Evolutionary conservation across 2,329 filamentous ascomycete genomes (phyloP).

Genomic region (Paraphaeosphaeria minitans): DNA sequence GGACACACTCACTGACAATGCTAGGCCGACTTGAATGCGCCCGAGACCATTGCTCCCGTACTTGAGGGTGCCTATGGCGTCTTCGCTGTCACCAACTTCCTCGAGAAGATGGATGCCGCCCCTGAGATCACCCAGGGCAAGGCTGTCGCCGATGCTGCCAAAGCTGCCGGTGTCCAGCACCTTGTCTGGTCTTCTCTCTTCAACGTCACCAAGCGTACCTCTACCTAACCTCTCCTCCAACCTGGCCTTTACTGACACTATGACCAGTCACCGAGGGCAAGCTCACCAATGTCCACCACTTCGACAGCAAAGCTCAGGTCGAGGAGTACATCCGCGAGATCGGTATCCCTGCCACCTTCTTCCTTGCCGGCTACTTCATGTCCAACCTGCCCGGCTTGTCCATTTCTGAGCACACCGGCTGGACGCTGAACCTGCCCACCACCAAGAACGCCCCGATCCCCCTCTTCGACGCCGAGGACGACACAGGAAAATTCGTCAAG

Average conservation of each 20-base stretch:
- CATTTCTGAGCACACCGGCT: constrained; percentile 11
- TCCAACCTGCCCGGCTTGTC: constrained; percentile 10
- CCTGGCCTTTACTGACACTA: neutral
- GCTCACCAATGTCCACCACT: constrained; percentile 52
- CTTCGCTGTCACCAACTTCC: constrained; percentile 18
- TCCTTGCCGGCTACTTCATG: constrained; percentile 61
- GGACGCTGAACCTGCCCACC: constrained; percentile 11
- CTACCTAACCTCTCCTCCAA: neutral
- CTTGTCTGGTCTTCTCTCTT: constrained; percentile 30
- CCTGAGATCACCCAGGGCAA: constrained; percentile 29
- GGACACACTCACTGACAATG: neutral
- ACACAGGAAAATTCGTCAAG: constrained; percentile 10
- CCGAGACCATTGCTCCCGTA: constrained; percentile 7
- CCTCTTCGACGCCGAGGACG: constrained; percentile 13
- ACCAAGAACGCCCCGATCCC: constrained; percentile 13
- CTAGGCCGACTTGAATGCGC: constrained; percentile 16
- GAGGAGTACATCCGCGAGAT: constrained; percentile 59
- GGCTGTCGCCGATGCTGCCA: constrained; percentile 25
- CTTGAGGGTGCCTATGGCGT: constrained; percentile 13
- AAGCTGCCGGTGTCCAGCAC: constrained; percentile 22
- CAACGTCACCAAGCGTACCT: constrained; percentile 20
- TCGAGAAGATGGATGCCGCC: constrained; percentile 18
- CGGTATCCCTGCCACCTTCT: constrained; percentile 55
- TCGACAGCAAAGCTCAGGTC: constrained; percentile 62
- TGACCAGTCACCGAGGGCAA: constrained; percentile 33